Evolutionary conservation across 192 early-diverging fungal species (phyloP).

Genomic region (Tieghemiomyces parasiticus): DNA sequence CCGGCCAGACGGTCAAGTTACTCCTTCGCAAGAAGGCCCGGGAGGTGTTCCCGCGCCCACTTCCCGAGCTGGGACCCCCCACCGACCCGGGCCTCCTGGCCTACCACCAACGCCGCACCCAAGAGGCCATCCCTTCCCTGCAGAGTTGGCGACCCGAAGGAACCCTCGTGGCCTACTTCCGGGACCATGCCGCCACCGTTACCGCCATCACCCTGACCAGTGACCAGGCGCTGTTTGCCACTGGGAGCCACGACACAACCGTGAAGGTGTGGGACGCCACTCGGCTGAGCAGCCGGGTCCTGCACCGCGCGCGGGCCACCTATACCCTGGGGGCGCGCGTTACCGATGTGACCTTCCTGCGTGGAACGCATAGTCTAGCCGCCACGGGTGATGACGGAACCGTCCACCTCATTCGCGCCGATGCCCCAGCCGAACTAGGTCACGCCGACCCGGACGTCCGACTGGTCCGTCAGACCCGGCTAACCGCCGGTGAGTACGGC

Average conservation of each 20-base stretch:
- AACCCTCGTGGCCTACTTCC: constrained; percentile 59
- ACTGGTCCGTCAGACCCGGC: neutral
- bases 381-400: constrained; percentile 66
- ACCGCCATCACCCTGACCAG: constrained; percentile 50
- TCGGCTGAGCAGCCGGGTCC: constrained; percentile 69
- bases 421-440: neutral
- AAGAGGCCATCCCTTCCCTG: constrained; percentile 23
- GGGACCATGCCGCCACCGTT: constrained; percentile 71
- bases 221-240: constrained; percentile 60
- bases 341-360: constrained; percentile 60
- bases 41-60: constrained; percentile 29
- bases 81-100: neutral
- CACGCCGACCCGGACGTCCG: neutral
- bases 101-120: constrained; percentile 15
- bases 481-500: constrained; percentile 2
- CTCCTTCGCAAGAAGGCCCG: constrained; percentile 34
- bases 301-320: constrained; percentile 54
- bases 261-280: constrained; percentile 72
- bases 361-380: constrained; percentile 61
- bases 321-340: constrained; percentile 59
- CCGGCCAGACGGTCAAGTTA: constrained; percentile 13
- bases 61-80: constrained; percentile 14
- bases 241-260: constrained; percentile 70
- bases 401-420: constrained; percentile 57
- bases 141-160: constrained; percentile 61